Percentiles rank a stretch among this genome's conserved stretches.
phyloP scores from a whole-genome alignment of 805 yeast species.

The Saturnispora bothae region DNA sequence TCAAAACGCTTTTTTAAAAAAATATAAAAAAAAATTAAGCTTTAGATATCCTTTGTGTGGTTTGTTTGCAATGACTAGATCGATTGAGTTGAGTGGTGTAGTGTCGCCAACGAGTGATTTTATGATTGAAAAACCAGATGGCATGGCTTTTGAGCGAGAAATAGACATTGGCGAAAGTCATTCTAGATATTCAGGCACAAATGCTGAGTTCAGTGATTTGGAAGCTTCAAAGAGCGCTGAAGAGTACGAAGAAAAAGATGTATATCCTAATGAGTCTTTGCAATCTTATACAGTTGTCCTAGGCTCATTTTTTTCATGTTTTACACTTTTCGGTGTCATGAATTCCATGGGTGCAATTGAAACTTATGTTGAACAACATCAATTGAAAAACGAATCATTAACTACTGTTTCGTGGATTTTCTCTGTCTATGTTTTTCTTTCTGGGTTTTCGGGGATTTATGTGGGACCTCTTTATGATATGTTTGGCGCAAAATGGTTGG shows the following conservation, averaged over 20 bases:
- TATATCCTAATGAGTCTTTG: slow-evolving; percentile 42
- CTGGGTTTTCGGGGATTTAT: slow-evolving; percentile 30
- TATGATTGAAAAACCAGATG: background rate
- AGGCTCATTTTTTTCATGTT: slow-evolving; percentile 47
- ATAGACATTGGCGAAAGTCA: slow-evolving; percentile 20
- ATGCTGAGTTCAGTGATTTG: background rate
- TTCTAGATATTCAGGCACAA: background rate
- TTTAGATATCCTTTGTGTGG: no score
- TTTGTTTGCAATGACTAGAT: no score
- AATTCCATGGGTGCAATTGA: slow-evolving; percentile 55
- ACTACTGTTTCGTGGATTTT: slow-evolving; percentile 58
- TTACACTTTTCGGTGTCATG: slow-evolving; percentile 42
- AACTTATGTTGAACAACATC: slow-evolving; percentile 46
- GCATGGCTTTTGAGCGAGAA: slow-evolving; percentile 23
- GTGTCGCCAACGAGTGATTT: background rate
- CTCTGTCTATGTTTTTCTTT: slow-evolving; percentile 44
- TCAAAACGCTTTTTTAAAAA: no score
- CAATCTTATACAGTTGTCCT: slow-evolving; percentile 43
- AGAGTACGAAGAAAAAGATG: slow-evolving; percentile 12
- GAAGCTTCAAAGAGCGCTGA: background rate
- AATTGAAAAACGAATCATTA: slow-evolving; percentile 33
- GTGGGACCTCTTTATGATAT: slow-evolving; percentile 48
- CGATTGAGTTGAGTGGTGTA: background rate
- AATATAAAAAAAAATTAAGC: no score
- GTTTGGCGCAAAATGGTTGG: slow-evolving; percentile 40